Evolutionary conservation across 345 rosid genomes (phyloP), one percentile per base, ranked within the genome.

Genomic region (Hibiscus trionum): DNA sequence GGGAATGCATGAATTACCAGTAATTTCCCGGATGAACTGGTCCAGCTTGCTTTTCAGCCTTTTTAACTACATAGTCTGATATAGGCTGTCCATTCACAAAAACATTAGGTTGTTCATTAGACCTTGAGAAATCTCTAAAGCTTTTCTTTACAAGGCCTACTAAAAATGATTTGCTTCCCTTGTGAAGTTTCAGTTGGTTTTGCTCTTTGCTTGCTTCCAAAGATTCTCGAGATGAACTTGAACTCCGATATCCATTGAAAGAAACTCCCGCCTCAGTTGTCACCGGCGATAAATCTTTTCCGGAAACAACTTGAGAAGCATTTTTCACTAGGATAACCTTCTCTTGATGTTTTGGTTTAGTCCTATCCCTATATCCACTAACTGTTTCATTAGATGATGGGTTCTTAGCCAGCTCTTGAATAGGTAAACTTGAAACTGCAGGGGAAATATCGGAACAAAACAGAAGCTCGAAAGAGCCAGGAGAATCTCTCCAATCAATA

Each of bases 31-130:
- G 90, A 8, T 82, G 84, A 68, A 94, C 84, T 56, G 91, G 91
- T 78, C 97, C 97, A 1, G 96, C 90, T 46, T 80, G 79, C 85
- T 86, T 91, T 80, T 91, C 96, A 14, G 92, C 97, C 80, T 84
- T 84, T 81, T 80, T 83, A 77, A 88, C 80, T 73, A 77, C 24
- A 70, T 80, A 83, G 70, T 84, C 89, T 11, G 86, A 80, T 77
- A 91, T 75, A 52, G 72, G 73, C 72, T 88, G 85, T 55, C 93
- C 95, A 68, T 88, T 90, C 17, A 88, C 77, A 47, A 78, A 74
- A 72, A 94, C 87, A 78, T 82, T 85, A 61, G 77, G 76, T 71
- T 61, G 86, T 60, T 83, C 88, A 75, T 77, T 80, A 11, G 89
- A 85, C 71, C 82, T 85, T 47, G 91, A 74, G 21, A 90, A 79